A percentile compares a stretch with the other conserved stretches of the same genome.
phyloP scores from a whole-genome alignment of 1,284 basidiomycete species.

The Calocybe gambosa region DNA sequence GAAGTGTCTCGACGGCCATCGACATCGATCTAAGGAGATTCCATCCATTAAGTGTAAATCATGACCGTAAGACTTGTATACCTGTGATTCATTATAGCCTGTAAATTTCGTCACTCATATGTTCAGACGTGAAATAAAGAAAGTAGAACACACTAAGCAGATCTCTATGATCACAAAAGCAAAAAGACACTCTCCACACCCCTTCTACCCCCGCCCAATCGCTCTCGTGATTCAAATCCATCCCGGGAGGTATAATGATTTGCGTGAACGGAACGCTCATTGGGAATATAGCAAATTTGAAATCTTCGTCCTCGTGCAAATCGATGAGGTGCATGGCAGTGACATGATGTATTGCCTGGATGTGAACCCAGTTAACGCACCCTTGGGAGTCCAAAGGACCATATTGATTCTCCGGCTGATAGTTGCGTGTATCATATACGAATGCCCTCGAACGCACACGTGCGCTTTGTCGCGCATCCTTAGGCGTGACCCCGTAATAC shows the following conservation, averaged over 20 bases:
- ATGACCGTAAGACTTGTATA: background rate
- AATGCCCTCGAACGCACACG: constrained; percentile 42
- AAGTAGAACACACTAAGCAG: constrained; percentile 42
- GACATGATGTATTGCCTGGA: constrained; percentile 50
- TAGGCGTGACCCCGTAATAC: constrained; percentile 45
- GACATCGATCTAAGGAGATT: constrained; percentile 9
- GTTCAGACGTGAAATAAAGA: constrained; percentile 4
- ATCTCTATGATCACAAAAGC: constrained; percentile 62
- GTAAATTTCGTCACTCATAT: constrained; percentile 10
- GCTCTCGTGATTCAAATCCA: constrained; percentile 34
- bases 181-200: constrained; percentile 55
- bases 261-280: constrained; percentile 53
- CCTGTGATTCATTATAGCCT: constrained; percentile 38
- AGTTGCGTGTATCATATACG: constrained; percentile 57
- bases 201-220: constrained; percentile 67
- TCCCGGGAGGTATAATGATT: constrained; percentile 33
- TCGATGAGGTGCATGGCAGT: constrained; percentile 47
- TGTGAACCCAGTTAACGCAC: constrained; percentile 55
- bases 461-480: constrained; percentile 28
- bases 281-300: constrained; percentile 36
- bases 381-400: constrained; percentile 50
- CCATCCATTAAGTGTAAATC: background rate
- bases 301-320: constrained; percentile 24
- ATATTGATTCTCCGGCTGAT: constrained; percentile 42
- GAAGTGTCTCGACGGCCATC: constrained; percentile 32